Conservation (phyloP, 768 basidiomycete species). For the Boletus sp. region DNA sequence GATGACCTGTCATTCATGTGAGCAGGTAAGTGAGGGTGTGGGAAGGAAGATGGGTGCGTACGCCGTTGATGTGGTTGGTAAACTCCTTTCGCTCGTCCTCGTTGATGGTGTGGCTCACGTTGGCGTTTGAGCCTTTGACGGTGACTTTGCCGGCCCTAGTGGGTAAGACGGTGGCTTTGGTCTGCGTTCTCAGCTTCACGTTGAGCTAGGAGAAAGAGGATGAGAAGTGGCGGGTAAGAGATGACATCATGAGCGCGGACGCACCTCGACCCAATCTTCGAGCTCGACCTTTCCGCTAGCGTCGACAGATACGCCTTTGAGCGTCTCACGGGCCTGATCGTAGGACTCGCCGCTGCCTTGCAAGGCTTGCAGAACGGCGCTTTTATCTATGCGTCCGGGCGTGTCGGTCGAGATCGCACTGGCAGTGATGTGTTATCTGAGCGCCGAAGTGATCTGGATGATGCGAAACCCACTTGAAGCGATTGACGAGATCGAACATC, state of each 20-base stretch:
- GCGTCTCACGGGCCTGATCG: conserved; percentile 82
- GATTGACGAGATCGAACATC: conserved; percentile 90
- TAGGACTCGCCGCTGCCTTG: conserved; percentile 85
- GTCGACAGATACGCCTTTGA: conserved; percentile 93
- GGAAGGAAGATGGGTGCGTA: conserved; percentile 40
- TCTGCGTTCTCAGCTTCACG: conserved; percentile 67
- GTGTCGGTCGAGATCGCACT: conserved; percentile 77
- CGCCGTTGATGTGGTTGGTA: conserved; percentile 97
- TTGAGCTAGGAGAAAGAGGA: conserved; percentile 53
- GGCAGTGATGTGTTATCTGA: neutral
- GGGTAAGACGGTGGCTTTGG: conserved; percentile 44
- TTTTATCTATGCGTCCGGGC: conserved; percentile 82
- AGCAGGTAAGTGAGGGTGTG: neutral
- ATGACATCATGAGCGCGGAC: conserved; percentile 29
- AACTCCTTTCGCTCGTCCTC: conserved; percentile 95
- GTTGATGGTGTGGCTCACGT: conserved; percentile 96
- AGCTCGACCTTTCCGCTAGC: conserved; percentile 94
- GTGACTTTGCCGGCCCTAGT: conserved; percentile 88
- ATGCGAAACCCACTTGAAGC: conserved; percentile 80
- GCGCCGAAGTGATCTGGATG: neutral
- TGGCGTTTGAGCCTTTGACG: conserved; percentile 91
- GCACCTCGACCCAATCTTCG: conserved; percentile 97
- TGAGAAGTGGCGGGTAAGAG: conserved; percentile 13
- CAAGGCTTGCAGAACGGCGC: conserved; percentile 73
- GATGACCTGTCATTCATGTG: conserved; percentile 61